phyloP scores from a whole-genome alignment of 805 yeast species.

The Saturnispora besseyi region DNA sequence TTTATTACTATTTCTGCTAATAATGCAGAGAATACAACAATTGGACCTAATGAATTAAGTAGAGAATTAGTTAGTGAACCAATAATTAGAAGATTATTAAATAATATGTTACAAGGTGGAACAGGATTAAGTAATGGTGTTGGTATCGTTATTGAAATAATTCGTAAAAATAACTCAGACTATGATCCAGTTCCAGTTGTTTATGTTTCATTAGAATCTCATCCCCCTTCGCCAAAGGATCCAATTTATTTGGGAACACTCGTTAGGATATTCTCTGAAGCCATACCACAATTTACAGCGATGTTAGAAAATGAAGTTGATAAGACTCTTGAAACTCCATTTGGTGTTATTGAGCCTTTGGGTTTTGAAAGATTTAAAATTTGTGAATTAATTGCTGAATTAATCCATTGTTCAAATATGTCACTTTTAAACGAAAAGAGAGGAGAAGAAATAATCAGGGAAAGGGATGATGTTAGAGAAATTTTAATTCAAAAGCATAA shows the following conservation, averaged over 20 bases:
- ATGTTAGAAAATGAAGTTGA: constrained; percentile 39
- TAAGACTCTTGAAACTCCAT: constrained; percentile 47
- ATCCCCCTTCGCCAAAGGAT: constrained; percentile 89
- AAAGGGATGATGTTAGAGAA: constrained; percentile 60
- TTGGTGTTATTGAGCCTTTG: constrained; percentile 60
- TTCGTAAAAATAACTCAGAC: constrained; percentile 92
- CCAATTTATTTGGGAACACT: constrained; percentile 87
- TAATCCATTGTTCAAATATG: constrained; percentile 97
- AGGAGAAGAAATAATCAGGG: constrained; percentile 57
- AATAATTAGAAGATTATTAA: constrained; percentile 56
- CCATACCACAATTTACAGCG: constrained; percentile 59
- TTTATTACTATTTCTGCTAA: constrained; percentile 90
- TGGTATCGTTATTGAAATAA: constrained; percentile 87
- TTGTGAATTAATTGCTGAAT: constrained; percentile 87
- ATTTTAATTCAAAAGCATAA: constrained; percentile 30
- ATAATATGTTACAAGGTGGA: constrained; percentile 74
- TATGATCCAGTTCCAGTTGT: constrained; percentile 85
- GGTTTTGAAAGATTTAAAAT: constrained; percentile 90
- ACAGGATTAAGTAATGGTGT: constrained; percentile 91
- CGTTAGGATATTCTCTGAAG: constrained; percentile 66
- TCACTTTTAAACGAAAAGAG: constrained; percentile 69
- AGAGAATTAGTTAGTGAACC: constrained; percentile 78
- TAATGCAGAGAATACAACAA: constrained; percentile 79
- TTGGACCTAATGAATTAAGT: constrained; percentile 88
- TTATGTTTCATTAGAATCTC: constrained; percentile 72